Conservation (phyloP, 352 stramenopile genomes). For the Globisporangium sylvaticum region DNA sequence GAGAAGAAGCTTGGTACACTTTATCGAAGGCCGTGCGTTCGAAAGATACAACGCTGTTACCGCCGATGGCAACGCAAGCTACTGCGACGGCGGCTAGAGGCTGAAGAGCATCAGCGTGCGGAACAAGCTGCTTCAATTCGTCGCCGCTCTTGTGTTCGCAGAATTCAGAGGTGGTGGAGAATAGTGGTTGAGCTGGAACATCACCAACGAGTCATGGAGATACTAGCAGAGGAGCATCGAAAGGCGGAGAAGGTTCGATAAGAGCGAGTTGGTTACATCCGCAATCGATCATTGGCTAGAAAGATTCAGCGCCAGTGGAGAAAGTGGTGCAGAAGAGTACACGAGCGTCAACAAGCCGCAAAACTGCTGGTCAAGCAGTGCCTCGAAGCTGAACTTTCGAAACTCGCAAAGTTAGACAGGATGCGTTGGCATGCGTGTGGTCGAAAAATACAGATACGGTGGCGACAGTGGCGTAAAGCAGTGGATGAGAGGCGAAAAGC, state of each 20-base stretch:
- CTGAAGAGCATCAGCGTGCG: slow-evolving; percentile 6
- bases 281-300: neutral
- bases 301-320: slow-evolving; percentile 15
- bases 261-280: neutral
- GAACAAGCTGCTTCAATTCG: slow-evolving; percentile 5
- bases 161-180: neutral
- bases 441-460: slow-evolving; percentile 14
- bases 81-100: neutral
- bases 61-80: neutral
- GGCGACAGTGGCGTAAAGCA: slow-evolving; percentile 9
- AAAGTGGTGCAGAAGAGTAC: slow-evolving; percentile 3
- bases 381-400: neutral
- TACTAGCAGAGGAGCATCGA: neutral
- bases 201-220: neutral
- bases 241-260: neutral
- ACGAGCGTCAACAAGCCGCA: slow-evolving; percentile 11
- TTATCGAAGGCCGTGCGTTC: neutral
- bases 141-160: neutral
- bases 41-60: slow-evolving; percentile 9
- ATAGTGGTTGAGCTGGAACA: neutral
- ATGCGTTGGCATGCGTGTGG: slow-evolving; percentile 7
- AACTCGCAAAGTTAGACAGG: neutral
- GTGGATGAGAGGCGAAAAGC: neutral
- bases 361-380: neutral
- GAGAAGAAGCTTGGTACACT: neutral